Evolutionary conservation across 169 alveolate genomes (phyloP).

Genomic region (Babesia sp.): DNA sequence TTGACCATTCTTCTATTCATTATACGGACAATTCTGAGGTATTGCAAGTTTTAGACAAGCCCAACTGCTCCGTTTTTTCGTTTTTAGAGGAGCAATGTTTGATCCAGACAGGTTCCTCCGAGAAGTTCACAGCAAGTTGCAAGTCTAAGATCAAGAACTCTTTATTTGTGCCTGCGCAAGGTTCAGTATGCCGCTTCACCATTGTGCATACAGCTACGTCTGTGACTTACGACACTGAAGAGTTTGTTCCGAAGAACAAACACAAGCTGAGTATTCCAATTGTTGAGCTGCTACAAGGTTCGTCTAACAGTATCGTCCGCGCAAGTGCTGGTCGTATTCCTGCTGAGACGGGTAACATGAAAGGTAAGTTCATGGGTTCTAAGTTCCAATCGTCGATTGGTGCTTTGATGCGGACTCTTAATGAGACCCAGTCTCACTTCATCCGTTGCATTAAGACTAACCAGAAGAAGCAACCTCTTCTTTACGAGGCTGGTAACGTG

Average conservation of each 20-base stretch:
- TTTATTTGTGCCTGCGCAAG: constrained; percentile 52
- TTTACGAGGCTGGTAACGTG: constrained; percentile 40
- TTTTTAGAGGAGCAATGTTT: constrained; percentile 66
- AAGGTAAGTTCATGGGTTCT: constrained; percentile 61
- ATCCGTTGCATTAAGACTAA: constrained; percentile 73
- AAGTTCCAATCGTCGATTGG: constrained; percentile 57
- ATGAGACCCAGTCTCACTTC: constrained; percentile 67
- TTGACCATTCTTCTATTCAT: constrained; percentile 50
- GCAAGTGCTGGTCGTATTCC: constrained; percentile 4
- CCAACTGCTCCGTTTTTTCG: constrained; percentile 58
- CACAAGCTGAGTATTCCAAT: constrained; percentile 42
- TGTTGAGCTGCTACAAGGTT: constrained; percentile 32
- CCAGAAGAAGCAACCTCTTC: constrained; percentile 46
- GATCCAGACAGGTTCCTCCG: constrained; percentile 63
- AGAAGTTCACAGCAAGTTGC: constrained; percentile 61
- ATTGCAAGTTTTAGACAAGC: constrained; percentile 68
- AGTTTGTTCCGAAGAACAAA: constrained; percentile 63
- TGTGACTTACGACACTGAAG: constrained; percentile 60
- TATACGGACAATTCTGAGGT: constrained; percentile 76
- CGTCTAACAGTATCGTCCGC: constrained; percentile 32
- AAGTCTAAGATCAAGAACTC: constrained; percentile 58
- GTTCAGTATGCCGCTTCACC: constrained; percentile 51
- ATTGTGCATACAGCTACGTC: constrained; percentile 63
- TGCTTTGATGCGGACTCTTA: constrained; percentile 45
- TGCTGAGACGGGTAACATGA: constrained; percentile 45